Evolutionary conservation across 2,329 filamentous ascomycete genomes (phyloP), one percentile per base, ranked within the genome.

Genomic region (Cadophora luteo-olivacea): DNA sequence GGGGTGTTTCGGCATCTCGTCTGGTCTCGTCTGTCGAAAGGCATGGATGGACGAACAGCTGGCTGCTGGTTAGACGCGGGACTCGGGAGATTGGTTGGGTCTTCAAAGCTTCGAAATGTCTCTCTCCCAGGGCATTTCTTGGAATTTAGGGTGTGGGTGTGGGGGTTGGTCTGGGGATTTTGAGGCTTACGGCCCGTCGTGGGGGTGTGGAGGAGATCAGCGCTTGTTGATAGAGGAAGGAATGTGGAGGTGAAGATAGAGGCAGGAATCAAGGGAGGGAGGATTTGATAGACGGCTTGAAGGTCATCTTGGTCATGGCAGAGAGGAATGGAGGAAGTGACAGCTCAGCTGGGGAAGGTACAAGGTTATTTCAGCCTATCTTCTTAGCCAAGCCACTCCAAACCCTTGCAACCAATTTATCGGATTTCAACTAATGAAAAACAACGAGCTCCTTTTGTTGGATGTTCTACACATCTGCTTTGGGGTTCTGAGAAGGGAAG

Each of bases 111-210:
- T 52, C 49, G 48, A 54, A n/a, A 29, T 51, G 61, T 25, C 33
- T 55, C 22, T 64, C n/a, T 7, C 24, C 9, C 12, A 5, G 5
- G 5, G 33, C 12, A 14, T 49, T 61, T 22, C 45, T 36, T 52
- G 25, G 33, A 38, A 52, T 45, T 22, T 19, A 22, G 29, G 29
- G 29, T 5, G 29, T 3, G n/a, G n/a, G 45, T 54, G 33, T 64
- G 62, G 51, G 36, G 62, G 61, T 41, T 48, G 22, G 51, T 64
- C 62, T 64, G 52, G 51, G 60, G 24, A 41, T 57, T 45, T 22
- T 45, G 51, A 64, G 33, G 33, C 57, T 60, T 60, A 64, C 51
- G 51, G 41, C 33, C 33, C 24, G 51, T 24, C 29, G 51, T 64
- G 51, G 51, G 62, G 62, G 61, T 52, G 38, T 63, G 29, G 61